Base-by-base conservation (phyloP, 2,329 filamentous ascomycete genomes). In the Exophiala sp. region DNA sequence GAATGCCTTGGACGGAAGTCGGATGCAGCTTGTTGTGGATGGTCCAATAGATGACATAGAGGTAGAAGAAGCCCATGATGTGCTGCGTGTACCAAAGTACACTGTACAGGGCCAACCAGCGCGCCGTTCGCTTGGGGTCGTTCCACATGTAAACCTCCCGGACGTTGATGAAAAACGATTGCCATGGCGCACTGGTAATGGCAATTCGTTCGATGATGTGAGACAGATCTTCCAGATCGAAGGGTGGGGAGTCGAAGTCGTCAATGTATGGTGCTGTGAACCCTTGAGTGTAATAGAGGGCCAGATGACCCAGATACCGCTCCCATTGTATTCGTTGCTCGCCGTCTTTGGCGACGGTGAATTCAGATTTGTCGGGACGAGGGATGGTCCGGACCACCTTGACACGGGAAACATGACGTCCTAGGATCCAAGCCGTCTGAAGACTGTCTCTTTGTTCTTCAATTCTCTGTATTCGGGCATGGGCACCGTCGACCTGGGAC, bases 111-210 rank as follows among this genome's bases (percentile, higher is more conserved):
- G 53, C 56, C 18, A 69, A 56, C 69, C 67, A 72, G 47, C 57
- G 62, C 3, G 46, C 58, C 2, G 69, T 70, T n/a, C 56, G 59
- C 16, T 43, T 49, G 3, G 66, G 67, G 37, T 66, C 52, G 42
- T 69, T 63, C 69, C 69, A 72, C 9, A 65, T 64, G 50, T 70
- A 72, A 13, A 71, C 55, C 3, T 63, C 50, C 14, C 66, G 64
- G 14, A 71, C 40, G 10, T 63, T 54, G 49, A 68, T 57, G n/a
- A 66, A 57, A 60, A 66, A 71, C 18, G 64, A 53, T 51, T 72
- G 68, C 67, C 66, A 71, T 11, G 67, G 65, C 5, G 62, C 64
- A 16, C 64, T 68, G n/a, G 65, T 66, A 48, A 71, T 66, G 16
- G 70, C 56, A 2, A 72, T 53, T 14, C 69, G 64, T 49, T 71